phyloP scores from a whole-genome alignment of 768 basidiomycete genomes.

The Megacollybia marginata region DNA sequence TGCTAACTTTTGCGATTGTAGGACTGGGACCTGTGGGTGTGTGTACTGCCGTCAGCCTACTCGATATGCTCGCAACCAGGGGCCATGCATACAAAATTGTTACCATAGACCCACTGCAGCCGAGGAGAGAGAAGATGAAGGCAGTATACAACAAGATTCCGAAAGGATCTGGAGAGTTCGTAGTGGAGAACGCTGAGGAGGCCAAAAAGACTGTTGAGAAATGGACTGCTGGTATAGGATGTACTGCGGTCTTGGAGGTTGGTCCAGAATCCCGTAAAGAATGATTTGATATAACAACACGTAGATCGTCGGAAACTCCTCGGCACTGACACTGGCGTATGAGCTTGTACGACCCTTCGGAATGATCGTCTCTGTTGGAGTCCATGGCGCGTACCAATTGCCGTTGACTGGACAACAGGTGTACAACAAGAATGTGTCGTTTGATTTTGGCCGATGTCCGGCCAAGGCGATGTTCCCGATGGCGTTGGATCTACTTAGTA shows the following conservation, averaged over 20 bases:
- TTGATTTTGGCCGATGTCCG: constrained; percentile 79
- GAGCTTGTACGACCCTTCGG: constrained; percentile 72
- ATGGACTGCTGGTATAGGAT: constrained; percentile 54
- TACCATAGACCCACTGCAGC: constrained; percentile 54
- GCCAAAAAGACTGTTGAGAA: constrained; percentile 39
- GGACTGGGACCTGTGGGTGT: constrained; percentile 79
- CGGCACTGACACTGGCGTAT: constrained; percentile 58
- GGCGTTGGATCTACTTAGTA: constrained; percentile 59
- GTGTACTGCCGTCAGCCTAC: constrained; percentile 55
- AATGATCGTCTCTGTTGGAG: constrained; percentile 67
- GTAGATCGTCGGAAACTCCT: constrained; percentile 65
- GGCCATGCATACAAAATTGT: constrained; percentile 47
- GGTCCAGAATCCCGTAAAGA: constrained; percentile 2
- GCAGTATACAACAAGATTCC: constrained; percentile 48
- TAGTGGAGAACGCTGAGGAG: constrained; percentile 42
- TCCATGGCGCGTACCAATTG: constrained; percentile 47
- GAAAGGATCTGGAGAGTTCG: constrained; percentile 41
- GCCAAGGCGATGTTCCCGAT: constrained; percentile 70
- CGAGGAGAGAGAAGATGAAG: constrained; percentile 52
- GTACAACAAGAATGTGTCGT: constrained; percentile 73
- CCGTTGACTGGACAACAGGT: constrained; percentile 51
- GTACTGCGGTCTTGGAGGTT: constrained; percentile 64
- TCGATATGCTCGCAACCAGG: constrained; percentile 48
- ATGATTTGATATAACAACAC: background rate
- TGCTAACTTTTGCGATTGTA: constrained; percentile 56